Percentiles rank a stretch among this genome's conserved stretches.
Conservation (phyloP, 371 early-diverging fungal species). For the Phascolomyces articulosus region DNA sequence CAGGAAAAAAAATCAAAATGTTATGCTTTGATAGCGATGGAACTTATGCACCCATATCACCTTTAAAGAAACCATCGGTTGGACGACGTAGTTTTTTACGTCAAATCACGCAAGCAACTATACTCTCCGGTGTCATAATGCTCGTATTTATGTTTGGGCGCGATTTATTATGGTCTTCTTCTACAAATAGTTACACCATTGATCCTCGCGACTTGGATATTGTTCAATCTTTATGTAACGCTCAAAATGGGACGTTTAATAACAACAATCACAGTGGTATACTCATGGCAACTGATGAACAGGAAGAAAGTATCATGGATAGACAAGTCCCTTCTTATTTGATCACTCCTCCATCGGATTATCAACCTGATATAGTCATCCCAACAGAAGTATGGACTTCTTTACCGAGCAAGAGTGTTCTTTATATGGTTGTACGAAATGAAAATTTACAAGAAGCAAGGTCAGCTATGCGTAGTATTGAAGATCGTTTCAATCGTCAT, state of each 20-base stretch:
- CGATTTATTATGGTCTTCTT: conserved; percentile 11
- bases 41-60: conserved; percentile 7
- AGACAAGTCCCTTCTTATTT: conserved; percentile 6
- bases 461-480: conserved; percentile 36
- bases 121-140: conserved; percentile 1
- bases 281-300: neutral
- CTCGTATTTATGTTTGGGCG: conserved; percentile 11
- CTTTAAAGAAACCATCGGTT: conserved; percentile 8
- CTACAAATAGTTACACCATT: conserved; percentile 4
- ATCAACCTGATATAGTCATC: conserved; percentile 11
- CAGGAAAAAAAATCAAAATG: conserved; percentile 1
- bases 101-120: conserved; percentile 9
- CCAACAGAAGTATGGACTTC: conserved; percentile 22
- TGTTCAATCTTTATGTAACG: conserved; percentile 5
- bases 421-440: conserved; percentile 41
- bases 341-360: conserved; percentile 1
- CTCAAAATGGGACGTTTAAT: neutral
- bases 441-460: conserved; percentile 36
- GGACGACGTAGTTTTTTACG: conserved; percentile 15
- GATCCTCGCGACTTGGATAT: conserved; percentile 13
- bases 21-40: conserved; percentile 12
- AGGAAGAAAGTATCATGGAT: too few relatives aligned
- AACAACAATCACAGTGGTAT: neutral
- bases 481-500: conserved; percentile 51
- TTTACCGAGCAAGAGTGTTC: conserved; percentile 27